Evolutionary conservation across 176 grass and related monocot species (phyloP), one percentile per base, ranked within the genome.

Genomic region (Poa pratensis): DNA sequence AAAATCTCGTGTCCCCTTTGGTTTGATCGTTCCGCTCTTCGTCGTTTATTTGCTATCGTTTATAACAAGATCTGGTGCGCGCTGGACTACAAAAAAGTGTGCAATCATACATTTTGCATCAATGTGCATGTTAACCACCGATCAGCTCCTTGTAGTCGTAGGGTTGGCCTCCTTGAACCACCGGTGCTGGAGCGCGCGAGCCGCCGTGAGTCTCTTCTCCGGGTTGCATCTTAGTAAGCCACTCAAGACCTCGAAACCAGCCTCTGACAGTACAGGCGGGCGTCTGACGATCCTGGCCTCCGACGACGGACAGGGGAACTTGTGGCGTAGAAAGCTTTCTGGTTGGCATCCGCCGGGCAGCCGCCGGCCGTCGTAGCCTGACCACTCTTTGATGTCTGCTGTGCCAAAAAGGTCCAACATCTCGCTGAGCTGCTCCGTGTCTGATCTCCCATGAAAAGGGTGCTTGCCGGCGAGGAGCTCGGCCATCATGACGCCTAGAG

Each of bases 401-500:
- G 32, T 39, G 34, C 34, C 66, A 0, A 69, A 18, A 20, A 69
- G 17, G 22, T 30, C 18, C n/a, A 79, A 50, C 49, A 85, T 73
- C 82, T 84, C 71, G 60, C 64, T 30, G 49, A 89, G 76, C 7
- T 89, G 82, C 7, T 43, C 87, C 53, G 9, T 27, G 71, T 46
- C 81, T 27, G 87, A 40, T 43, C 48, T 39, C 2, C 81, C 81
- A 1, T 18, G 26, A 60, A 89, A 80, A 3, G 77, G 55, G 20
- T 48, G 65, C 15, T 53, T 45, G 26, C 83, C 83, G 49, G 50
- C n/a, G 5, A 79, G 77, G 63, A 87, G 80, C 85, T 87, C 85
- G 0, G 85, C 85, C 85, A 87, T 87, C 1, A 87, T 87, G 10
- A 78, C 81, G 19, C 77, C 85, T 17, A 81, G 77, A n/a, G 85